Conservation (phyloP, 768 basidiomycete genomes). For the Suillus subalutaceus region DNA sequence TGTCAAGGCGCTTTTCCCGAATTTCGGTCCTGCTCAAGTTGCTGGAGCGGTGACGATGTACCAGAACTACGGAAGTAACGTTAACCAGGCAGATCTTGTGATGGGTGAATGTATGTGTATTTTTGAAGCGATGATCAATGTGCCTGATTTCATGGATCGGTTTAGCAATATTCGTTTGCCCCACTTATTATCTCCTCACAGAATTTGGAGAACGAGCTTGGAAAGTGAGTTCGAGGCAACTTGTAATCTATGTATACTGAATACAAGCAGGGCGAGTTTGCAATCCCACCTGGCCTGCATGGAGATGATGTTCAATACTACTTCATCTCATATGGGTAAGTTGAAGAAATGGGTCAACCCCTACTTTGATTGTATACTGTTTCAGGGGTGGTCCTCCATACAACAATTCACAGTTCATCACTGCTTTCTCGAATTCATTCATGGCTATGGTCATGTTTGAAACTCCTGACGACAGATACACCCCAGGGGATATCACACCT, state of each 20-base stretch:
- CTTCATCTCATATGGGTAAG: conserved; percentile 38
- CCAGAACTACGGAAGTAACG: too few relatives aligned
- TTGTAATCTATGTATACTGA: conserved; percentile 21
- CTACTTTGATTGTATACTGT: not conserved
- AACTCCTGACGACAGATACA: not conserved
- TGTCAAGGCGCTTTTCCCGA: too few relatives aligned
- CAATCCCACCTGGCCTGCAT: conserved; percentile 32
- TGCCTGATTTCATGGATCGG: not conserved
- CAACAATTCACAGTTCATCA: not conserved
- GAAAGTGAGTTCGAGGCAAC: conserved; percentile 30
- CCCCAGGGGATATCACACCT: not conserved
- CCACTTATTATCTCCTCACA: conserved; percentile 20
- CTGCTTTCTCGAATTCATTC: not conserved
- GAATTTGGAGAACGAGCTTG: conserved; percentile 26
- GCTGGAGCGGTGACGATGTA: too few relatives aligned
- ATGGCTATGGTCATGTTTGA: not conserved
- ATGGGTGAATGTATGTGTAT: too few relatives aligned
- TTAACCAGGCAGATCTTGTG: too few relatives aligned
- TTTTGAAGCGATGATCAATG: not conserved
- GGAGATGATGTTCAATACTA: conserved; percentile 43
- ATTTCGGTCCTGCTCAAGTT: too few relatives aligned
- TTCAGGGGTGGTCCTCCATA: not conserved
- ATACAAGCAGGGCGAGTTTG: conserved; percentile 32
- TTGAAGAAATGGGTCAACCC: not conserved
- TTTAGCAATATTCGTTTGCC: conserved; percentile 32